Evolutionary conservation across 345 rosid species (phyloP).

Genomic region (Raphanus raphanistrum): DNA sequence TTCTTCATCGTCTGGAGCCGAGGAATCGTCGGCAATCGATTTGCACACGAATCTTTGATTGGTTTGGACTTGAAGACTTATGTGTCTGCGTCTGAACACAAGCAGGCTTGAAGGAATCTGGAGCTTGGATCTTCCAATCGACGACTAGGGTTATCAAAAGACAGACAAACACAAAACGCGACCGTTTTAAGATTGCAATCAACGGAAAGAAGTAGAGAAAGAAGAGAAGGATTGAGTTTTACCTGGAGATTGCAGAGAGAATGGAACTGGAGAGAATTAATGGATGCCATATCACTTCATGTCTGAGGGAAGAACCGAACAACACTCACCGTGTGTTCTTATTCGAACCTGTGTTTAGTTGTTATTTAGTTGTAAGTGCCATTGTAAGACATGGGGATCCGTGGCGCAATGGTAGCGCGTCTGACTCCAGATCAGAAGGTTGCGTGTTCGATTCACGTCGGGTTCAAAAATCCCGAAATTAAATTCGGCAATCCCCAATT

Average conservation of each 20-base stretch:
- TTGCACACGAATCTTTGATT: slow-evolving; percentile 30
- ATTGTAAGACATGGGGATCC: slow-evolving; percentile 33
- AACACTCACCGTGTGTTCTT: neutral
- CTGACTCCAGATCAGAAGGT: slow-evolving; percentile 99
- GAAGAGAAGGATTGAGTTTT: slow-evolving; percentile 1
- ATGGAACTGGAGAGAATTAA: slow-evolving; percentile 44
- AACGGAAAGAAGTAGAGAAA: neutral
- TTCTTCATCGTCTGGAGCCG: slow-evolving; percentile 39
- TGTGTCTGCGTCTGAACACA: slow-evolving; percentile 32
- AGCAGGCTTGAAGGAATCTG: slow-evolving; percentile 37
- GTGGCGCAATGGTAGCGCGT: slow-evolving; percentile 99
- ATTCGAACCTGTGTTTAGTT: accelerated
- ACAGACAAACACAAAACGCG: neutral
- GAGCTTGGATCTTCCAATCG: slow-evolving; percentile 40
- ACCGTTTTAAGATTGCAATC: neutral
- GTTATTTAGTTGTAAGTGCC: accelerated
- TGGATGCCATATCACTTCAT: slow-evolving; percentile 46
- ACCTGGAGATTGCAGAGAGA: slow-evolving; percentile 43
- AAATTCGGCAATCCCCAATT: neutral
- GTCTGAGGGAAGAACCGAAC: neutral
- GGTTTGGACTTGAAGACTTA: slow-evolving; percentile 16
- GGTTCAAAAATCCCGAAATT: slow-evolving; percentile 52
- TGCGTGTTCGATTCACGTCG: slow-evolving; percentile 98
- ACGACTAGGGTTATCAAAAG: slow-evolving; percentile 38
- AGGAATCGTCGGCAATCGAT: slow-evolving; percentile 43